These are phyloP conservation scores for Aspergillus hiratsukae DNA, from an alignment of 2,329 filamentous ascomycete species.

Conservation along the genomic window DNA sequence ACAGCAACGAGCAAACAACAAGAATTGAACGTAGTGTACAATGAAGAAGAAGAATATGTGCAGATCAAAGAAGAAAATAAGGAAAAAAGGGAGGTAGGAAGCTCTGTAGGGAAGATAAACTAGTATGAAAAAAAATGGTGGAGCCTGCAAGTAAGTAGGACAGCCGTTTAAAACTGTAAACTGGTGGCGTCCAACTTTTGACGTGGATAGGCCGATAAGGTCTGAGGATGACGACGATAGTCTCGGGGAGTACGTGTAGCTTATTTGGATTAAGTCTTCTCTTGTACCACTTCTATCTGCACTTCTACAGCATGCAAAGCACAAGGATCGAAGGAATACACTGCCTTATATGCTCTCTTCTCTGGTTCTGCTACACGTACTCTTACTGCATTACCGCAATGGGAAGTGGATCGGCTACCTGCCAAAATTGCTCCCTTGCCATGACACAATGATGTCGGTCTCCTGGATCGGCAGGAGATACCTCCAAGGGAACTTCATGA, in stretches of 20 bases:
- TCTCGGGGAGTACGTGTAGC: not conserved
- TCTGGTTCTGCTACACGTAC: not conserved
- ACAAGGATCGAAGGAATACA: not conserved
- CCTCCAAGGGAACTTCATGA: not conserved
- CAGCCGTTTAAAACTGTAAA: not conserved
- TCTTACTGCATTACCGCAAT: not conserved
- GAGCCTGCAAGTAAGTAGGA: not conserved
- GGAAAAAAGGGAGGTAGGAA: not conserved
- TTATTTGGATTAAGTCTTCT: not conserved
- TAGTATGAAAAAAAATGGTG: not conserved
- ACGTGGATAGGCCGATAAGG: constrained; percentile 1
- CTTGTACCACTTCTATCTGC: not conserved
- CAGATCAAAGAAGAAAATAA: not conserved
- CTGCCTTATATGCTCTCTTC: not conserved
- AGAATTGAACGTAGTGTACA: not conserved
- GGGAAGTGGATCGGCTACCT: not conserved
- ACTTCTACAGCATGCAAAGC: not conserved
- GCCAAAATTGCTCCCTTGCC: not conserved
- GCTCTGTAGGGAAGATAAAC: not conserved
- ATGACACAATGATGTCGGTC: not conserved
- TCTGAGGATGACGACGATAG: not conserved
- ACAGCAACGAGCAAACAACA: not conserved
- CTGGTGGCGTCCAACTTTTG: not conserved
- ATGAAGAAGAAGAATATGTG: not conserved
- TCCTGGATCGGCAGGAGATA: constrained; percentile 1